Base-by-base conservation (phyloP, 2,329 filamentous ascomycete genomes). In the Botrytis medusae region DNA sequence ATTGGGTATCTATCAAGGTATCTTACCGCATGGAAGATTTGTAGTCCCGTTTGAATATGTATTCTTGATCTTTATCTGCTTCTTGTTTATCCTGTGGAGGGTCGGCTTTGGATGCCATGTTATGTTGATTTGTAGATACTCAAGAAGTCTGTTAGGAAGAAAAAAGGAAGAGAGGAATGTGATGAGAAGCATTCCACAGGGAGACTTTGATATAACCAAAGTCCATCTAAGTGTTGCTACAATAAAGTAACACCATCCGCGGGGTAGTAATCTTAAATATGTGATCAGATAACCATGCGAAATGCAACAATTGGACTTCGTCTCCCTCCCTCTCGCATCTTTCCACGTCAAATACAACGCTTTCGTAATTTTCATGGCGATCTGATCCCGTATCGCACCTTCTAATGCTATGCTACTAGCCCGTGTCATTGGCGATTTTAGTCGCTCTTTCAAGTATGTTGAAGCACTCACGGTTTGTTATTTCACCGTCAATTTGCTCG, bases 111-210 rank as follows among this genome's bases (percentile, higher is more conserved):
- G 48, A 54, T n/a, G 48, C 2, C 25, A n/a, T n/a, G 16, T n/a
- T n/a, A 14, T 6, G 0, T n/a, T 3, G 4, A n/a, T n/a, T 0
- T 54, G 25, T n/a, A 54, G 48, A 16, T 54, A 54, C 25, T 14
- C 22, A 51, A 51, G 4, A 1, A 51, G 10, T 0, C 10, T 2
- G 0, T n/a, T n/a, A 4, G 0, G 48, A 54, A n/a, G 16, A 25
- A 25, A 22, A 12, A 5, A 54, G n/a, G 48, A n/a, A n/a, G 48
- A 51, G 25, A n/a, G 48, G 25, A 25, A 6, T 3, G 4, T n/a
- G 10, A n/a, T n/a, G 12, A 1, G 48, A n/a, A 51, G 10, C 4
- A 51, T 51, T 51, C 1, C 10, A 51, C 10, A 51, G 48, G 25
- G 10, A 51, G 1, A 51, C 22, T 51, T 10, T n/a, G 12, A n/a